Evolutionary conservation across 2,329 filamentous ascomycete species (phyloP).

Genomic region (Botryotinia globosa): DNA sequence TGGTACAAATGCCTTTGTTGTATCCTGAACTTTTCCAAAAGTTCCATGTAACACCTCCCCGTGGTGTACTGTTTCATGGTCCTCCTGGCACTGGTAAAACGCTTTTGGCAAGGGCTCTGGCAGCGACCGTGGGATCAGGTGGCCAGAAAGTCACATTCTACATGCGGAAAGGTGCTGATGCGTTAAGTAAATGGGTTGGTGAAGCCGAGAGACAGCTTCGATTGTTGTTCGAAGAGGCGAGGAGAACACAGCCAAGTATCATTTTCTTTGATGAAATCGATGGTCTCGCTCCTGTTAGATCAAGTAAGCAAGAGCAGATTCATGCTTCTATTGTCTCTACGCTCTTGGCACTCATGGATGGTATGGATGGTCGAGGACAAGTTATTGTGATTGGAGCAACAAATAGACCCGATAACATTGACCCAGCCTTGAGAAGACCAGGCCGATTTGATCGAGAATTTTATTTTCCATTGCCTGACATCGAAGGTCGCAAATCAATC

Average conservation of each 20-base stretch:
- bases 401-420: slow-evolving; percentile 93
- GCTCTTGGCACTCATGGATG: slow-evolving; percentile 90
- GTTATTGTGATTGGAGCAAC: slow-evolving; percentile 99
- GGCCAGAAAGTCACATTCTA: slow-evolving; percentile 97
- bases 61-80: slow-evolving; percentile 94
- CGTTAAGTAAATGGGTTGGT: slow-evolving; percentile 97
- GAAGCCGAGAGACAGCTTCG: slow-evolving; percentile 95
- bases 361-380: slow-evolving; percentile 96
- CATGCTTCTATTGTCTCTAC: slow-evolving; percentile 97
- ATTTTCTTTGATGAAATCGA: slow-evolving; percentile 99
- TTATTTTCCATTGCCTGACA: slow-evolving; percentile 89
- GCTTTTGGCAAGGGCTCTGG: slow-evolving; percentile 86
- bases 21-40: slow-evolving; percentile 92
- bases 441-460: slow-evolving; percentile 97
- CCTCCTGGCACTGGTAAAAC: slow-evolving; percentile 96
- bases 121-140: slow-evolving; percentile 83
- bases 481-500: slow-evolving; percentile 77
- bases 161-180: slow-evolving; percentile 98
- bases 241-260: slow-evolving; percentile 94
- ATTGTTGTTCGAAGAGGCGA: slow-evolving; percentile 89
- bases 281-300: slow-evolving; percentile 89
- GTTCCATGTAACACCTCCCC: slow-evolving; percentile 89
- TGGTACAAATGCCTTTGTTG: slow-evolving; percentile 90
- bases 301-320: slow-evolving; percentile 98
- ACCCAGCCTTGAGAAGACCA: slow-evolving; percentile 89